Conservation (phyloP, 306 rosid species). For the Comarum palustre region DNA sequence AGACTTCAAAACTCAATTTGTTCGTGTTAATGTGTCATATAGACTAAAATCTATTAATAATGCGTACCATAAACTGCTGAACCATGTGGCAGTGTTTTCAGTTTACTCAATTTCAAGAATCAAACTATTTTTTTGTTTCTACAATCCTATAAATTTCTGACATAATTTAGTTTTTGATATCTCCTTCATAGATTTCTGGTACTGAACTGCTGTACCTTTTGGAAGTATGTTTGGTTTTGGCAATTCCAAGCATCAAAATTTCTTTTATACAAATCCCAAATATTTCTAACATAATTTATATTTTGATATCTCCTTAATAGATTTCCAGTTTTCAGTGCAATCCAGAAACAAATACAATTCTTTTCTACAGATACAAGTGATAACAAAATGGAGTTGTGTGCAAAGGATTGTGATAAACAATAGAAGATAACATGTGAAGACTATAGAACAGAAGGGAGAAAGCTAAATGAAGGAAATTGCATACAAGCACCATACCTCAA, state of each 20-base stretch:
- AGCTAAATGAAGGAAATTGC: not conserved
- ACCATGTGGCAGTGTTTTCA: too few relatives aligned
- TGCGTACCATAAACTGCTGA: not conserved
- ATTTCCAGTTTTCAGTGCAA: too few relatives aligned
- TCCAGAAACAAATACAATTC: too few relatives aligned
- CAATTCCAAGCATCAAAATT: not conserved
- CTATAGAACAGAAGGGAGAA: not conserved
- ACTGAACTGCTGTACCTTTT: not conserved
- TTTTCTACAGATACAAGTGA: not conserved
- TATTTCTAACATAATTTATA: not conserved
- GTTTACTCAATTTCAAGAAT: too few relatives aligned
- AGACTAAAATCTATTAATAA: too few relatives aligned
- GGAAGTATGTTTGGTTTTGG: not conserved
- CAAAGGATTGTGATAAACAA: conserved; percentile 6
- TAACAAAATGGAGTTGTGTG: not conserved
- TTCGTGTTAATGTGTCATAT: not conserved
- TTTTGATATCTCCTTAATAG: not conserved
- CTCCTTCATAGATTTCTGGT: too few relatives aligned
- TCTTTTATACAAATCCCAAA: not conserved
- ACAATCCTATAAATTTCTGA: too few relatives aligned
- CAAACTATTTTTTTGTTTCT: too few relatives aligned
- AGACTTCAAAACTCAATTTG: not conserved
- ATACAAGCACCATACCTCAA: conserved; percentile 63
- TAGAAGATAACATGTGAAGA: not conserved
- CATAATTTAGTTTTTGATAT: too few relatives aligned